Evolutionary conservation across 768 basidiomycete species (phyloP).

Genomic region (Boletus insuetus): DNA sequence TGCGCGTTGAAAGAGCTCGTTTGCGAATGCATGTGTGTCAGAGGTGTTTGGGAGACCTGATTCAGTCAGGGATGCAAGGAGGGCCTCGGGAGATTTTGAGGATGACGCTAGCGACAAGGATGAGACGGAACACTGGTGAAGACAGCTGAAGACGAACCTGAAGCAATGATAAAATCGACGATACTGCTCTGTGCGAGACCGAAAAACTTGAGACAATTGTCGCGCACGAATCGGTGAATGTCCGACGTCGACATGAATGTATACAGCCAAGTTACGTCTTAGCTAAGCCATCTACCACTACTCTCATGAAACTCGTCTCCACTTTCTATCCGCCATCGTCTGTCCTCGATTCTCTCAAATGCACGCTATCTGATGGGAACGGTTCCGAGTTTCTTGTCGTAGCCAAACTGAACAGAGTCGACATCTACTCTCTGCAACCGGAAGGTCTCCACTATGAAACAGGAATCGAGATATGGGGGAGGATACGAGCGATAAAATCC

Average conservation of each 20-base stretch:
- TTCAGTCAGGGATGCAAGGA: conserved; percentile 71
- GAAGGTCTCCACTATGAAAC: conserved; percentile 62
- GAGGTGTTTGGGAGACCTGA: conserved; percentile 81
- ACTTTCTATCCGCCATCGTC: conserved; percentile 80
- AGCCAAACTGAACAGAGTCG: conserved; percentile 62
- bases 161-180: conserved; percentile 84
- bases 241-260: conserved; percentile 51
- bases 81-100: conserved; percentile 74
- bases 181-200: conserved; percentile 82
- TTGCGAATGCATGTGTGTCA: conserved; percentile 77
- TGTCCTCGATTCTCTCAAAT: conserved; percentile 67
- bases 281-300: too few relatives aligned
- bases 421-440: conserved; percentile 63
- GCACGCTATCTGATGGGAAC: conserved; percentile 48
- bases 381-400: conserved; percentile 64
- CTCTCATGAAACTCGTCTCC: conserved; percentile 55
- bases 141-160: conserved; percentile 47
- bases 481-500: conserved; percentile 53
- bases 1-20: conserved; percentile 69
- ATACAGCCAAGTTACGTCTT: too few relatives aligned
- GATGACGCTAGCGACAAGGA: conserved; percentile 52
- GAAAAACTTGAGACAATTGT: conserved; percentile 80
- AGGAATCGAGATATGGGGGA: conserved; percentile 66
- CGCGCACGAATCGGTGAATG: conserved; percentile 71
- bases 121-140: not conserved